Evolutionary conservation across 2,329 filamentous ascomycete genomes (phyloP).

Genomic region (Cryoendolithus antarcticus): DNA sequence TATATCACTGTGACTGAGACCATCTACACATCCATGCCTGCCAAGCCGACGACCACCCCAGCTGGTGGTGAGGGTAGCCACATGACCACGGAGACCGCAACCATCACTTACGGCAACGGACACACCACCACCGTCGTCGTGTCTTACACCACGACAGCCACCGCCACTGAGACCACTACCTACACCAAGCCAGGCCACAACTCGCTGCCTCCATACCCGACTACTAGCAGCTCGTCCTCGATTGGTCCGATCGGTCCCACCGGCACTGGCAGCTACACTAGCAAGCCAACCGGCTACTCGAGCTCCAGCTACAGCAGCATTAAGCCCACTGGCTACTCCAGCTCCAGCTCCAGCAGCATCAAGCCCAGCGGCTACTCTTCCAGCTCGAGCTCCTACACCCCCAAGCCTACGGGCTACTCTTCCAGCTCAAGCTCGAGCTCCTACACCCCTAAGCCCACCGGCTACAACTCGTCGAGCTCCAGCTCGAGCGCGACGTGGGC

Average conservation of each 20-base stretch:
- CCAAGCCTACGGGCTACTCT: too few relatives aligned
- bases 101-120: constrained; percentile 5
- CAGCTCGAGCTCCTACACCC: too few relatives aligned
- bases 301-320: neutral
- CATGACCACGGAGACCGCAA: constrained; percentile 4
- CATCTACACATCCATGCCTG: constrained; percentile 2
- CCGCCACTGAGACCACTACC: neutral
- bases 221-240: neutral
- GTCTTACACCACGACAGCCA: constrained; percentile 3
- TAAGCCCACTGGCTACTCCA: constrained; percentile 2
- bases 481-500: too few relatives aligned
- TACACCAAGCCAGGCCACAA: neutral
- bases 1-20: constrained; percentile 4
- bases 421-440: too few relatives aligned
- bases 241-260: constrained; percentile 1
- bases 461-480: too few relatives aligned
- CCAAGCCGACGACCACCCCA: constrained; percentile 1
- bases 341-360: neutral
- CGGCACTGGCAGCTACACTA: neutral
- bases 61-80: neutral
- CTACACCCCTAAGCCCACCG: too few relatives aligned
- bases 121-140: constrained; percentile 4
- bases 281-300: constrained; percentile 1
- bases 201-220: neutral
- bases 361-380: constrained; percentile 1